phyloP scores from a whole-genome alignment of 495 filamentous ascomycete genomes.

The Talaromyces trachyspermus region DNA sequence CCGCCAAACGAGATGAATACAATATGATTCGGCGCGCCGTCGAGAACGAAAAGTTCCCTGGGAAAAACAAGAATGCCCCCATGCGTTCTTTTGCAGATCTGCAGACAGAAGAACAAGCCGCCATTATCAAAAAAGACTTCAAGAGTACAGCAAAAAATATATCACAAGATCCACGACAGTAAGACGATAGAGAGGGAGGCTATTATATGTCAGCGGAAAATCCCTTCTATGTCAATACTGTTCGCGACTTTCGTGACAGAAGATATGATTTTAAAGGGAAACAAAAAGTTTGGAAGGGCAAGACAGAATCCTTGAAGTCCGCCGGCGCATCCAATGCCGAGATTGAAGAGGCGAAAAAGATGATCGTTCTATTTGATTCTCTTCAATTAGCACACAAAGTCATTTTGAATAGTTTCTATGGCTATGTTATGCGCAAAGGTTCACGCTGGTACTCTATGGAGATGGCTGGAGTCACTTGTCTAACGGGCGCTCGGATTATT shows the following conservation, averaged over 20 bases:
- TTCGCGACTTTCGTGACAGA: conserved; percentile 89
- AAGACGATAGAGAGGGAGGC: conserved; percentile 91
- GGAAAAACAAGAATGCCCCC: conserved; percentile 59
- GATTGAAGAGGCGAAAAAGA: conserved; percentile 93
- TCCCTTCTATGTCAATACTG: conserved; percentile 96
- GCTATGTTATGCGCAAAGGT: conserved; percentile 98
- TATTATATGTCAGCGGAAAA: conserved; percentile 99
- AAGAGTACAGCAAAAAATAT: conserved; percentile 95
- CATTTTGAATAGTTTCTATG: conserved; percentile 98
- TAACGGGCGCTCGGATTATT: conserved; percentile 95
- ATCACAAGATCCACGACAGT: conserved; percentile 96
- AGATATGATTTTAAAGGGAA: conserved; percentile 97
- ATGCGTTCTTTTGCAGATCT: conserved; percentile 75
- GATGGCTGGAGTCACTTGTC: conserved; percentile 97
- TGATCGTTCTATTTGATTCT: conserved; percentile 95
- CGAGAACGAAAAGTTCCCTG: conserved; percentile 89
- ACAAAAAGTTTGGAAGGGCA: conserved; percentile 97
- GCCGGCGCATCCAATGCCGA: conserved; percentile 69
- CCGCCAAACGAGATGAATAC: conserved; percentile 94
- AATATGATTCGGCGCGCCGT: conserved; percentile 95
- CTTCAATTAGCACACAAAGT: conserved; percentile 96
- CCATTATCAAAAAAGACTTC: conserved; percentile 78
- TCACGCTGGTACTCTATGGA: conserved; percentile 99
- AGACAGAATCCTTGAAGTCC: conserved; percentile 76
- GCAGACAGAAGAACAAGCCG: conserved; percentile 72